phyloP scores from a whole-genome alignment of 129 eudicot genomes.

The Helianthus tuberosus region DNA sequence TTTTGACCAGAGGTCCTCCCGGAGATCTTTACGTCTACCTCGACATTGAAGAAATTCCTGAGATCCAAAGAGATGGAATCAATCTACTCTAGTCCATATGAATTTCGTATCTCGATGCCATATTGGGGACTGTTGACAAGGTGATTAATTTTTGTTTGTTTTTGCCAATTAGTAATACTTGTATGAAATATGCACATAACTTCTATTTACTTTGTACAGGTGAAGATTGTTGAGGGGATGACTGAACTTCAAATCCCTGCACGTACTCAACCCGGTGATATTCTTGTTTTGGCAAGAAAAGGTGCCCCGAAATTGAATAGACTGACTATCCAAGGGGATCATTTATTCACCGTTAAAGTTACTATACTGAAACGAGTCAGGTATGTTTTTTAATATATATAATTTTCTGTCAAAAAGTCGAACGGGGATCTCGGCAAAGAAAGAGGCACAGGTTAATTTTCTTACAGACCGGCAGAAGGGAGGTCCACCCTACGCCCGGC shows the following conservation, averaged over 20 bases:
- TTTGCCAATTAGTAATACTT: not conserved
- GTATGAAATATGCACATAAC: slow-evolving; percentile 8
- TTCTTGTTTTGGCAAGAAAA: slow-evolving; percentile 87
- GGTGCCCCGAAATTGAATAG: slow-evolving; percentile 93
- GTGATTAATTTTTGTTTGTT: slow-evolving; percentile 43
- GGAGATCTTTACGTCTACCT: slow-evolving; percentile 98
- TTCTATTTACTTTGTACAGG: slow-evolving; percentile 40
- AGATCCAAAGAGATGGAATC: slow-evolving; percentile 96
- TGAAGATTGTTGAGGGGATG: slow-evolving; percentile 91
- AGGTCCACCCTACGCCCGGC: too few relatives aligned
- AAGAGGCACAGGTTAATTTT: too few relatives aligned
- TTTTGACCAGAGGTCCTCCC: slow-evolving; percentile 69
- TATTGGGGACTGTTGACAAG: slow-evolving; percentile 80
- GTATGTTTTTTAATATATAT: slow-evolving; percentile 34
- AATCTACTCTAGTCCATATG: slow-evolving; percentile 71
- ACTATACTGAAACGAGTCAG: slow-evolving; percentile 89
- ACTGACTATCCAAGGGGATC: slow-evolving; percentile 98
- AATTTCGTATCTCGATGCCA: slow-evolving; percentile 88
- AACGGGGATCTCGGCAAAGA: too few relatives aligned
- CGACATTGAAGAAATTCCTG: slow-evolving; percentile 85
- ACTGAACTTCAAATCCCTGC: slow-evolving; percentile 88
- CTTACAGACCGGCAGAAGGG: too few relatives aligned
- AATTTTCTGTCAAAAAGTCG: not conserved
- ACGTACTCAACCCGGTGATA: slow-evolving; percentile 97
- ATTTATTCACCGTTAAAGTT: slow-evolving; percentile 82